Conservation (phyloP, 495 filamentous ascomycete species). For the Neurospora sp. region DNA sequence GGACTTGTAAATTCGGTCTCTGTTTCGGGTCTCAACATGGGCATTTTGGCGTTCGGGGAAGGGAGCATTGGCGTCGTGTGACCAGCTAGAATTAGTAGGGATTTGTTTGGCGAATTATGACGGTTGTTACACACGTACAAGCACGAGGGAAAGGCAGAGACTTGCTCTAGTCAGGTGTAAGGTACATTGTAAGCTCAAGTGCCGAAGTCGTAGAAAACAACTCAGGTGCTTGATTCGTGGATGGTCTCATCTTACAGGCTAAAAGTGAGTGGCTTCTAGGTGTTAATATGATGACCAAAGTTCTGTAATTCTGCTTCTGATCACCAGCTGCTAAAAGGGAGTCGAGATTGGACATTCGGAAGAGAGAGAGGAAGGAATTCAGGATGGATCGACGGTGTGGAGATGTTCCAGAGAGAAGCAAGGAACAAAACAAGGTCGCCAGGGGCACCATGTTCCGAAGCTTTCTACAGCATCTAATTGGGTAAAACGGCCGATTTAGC, state of each 20-base stretch:
- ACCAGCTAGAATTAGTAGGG: background rate
- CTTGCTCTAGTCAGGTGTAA: background rate
- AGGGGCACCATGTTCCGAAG: background rate
- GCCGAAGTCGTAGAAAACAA: background rate
- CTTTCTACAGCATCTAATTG: background rate
- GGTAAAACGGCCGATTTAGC: background rate
- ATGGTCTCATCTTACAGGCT: background rate
- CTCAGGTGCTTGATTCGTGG: background rate
- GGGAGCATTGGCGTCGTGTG: conserved; percentile 2
- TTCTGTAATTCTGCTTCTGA: background rate
- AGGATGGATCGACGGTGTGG: background rate
- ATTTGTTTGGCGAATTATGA: background rate
- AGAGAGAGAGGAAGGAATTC: background rate
- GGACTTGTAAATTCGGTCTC: conserved; percentile 40
- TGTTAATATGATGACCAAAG: background rate
- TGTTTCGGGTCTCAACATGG: background rate
- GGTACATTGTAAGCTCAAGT: background rate
- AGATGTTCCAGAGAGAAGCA: background rate
- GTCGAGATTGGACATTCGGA: background rate
- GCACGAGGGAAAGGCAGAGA: background rate
- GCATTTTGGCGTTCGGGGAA: background rate
- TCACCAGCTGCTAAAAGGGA: background rate
- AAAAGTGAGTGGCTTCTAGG: background rate
- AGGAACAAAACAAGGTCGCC: background rate
- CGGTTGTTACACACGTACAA: background rate